Conservation (phyloP, 768 basidiomycete genomes). For the Gloeopeniophorella convolvens region DNA sequence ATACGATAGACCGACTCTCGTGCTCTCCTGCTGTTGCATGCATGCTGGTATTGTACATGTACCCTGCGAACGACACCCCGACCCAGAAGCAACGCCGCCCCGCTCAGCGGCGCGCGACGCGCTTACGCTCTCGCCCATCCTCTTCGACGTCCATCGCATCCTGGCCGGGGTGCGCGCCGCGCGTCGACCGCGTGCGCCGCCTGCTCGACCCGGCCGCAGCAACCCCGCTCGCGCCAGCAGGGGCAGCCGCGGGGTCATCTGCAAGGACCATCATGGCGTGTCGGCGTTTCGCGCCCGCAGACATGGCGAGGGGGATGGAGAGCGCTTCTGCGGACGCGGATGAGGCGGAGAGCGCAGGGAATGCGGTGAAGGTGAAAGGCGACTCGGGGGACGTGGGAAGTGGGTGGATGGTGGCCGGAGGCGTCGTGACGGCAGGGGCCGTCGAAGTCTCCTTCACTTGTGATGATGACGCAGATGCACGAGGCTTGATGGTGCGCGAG, state of each 20-base stretch:
- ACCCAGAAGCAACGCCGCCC: slow-evolving; percentile 4
- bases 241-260: slow-evolving; percentile 45
- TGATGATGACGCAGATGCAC: slow-evolving; percentile 16
- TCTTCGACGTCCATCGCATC: slow-evolving; percentile 69
- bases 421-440: not conserved
- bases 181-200: slow-evolving; percentile 51
- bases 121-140: slow-evolving; percentile 67
- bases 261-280: slow-evolving; percentile 71
- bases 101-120: slow-evolving; percentile 55
- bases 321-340: slow-evolving; percentile 27
- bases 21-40: not conserved
- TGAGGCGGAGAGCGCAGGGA: slow-evolving; percentile 6
- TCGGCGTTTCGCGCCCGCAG: slow-evolving; percentile 63
- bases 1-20: slow-evolving; percentile 8
- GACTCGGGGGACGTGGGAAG: slow-evolving; percentile 11
- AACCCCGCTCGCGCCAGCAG: slow-evolving; percentile 32
- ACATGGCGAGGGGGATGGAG: slow-evolving; percentile 24
- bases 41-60: slow-evolving; percentile 5
- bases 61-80: slow-evolving; percentile 7
- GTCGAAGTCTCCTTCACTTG: slow-evolving; percentile 14
- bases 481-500: slow-evolving; percentile 18
- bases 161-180: slow-evolving; percentile 36
- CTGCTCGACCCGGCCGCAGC: slow-evolving; percentile 34
- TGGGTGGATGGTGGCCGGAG: slow-evolving; percentile 10
- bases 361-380: slow-evolving; percentile 28